phyloP scores from a whole-genome alignment of 306 rosid genomes.

The Urtica urens region DNA sequence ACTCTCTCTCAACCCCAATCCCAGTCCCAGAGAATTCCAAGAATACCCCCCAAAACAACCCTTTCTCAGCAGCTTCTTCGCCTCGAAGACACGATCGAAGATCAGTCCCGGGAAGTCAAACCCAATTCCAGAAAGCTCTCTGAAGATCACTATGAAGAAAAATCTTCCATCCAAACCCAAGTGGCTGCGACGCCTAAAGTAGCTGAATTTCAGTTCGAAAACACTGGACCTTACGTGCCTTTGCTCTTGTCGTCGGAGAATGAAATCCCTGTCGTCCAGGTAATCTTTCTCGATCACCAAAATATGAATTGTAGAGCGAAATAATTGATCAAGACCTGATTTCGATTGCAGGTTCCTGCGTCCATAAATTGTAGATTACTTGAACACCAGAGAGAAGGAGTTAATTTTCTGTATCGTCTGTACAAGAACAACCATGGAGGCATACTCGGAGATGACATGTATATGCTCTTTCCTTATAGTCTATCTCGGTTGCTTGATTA shows the following conservation, averaged over 20 bases:
- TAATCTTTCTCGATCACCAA: slow-evolving; percentile 6
- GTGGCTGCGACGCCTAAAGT: slow-evolving; percentile 19
- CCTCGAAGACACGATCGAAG: slow-evolving; percentile 33
- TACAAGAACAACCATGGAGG: slow-evolving; percentile 88
- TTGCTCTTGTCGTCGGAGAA: slow-evolving; percentile 44
- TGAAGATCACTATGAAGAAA: slow-evolving; percentile 25
- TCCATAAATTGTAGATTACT: slow-evolving; percentile 88
- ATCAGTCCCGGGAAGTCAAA: slow-evolving; percentile 3
- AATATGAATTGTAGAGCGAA: not conserved
- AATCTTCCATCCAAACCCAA: slow-evolving; percentile 19
- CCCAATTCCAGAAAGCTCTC: slow-evolving; percentile 1
- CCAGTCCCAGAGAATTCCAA: slow-evolving; percentile 14
- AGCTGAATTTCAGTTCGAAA: slow-evolving; percentile 51
- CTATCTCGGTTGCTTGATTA: not conserved
- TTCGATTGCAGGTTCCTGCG: slow-evolving; percentile 64
- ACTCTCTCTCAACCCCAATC: slow-evolving; percentile 15
- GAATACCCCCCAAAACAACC: slow-evolving; percentile 78
- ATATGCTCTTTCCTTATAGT: slow-evolving; percentile 11
- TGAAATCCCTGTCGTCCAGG: slow-evolving; percentile 55
- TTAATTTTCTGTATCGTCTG: slow-evolving; percentile 56
- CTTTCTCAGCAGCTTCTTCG: slow-evolving; percentile 62
- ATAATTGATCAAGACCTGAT: not conserved
- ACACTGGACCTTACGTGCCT: slow-evolving; percentile 63
- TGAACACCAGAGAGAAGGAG: slow-evolving; percentile 82
- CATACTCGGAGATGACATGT: slow-evolving; percentile 98